These are phyloP conservation scores for Daldinia bambusicola DNA, from an alignment of 495 filamentous ascomycete species.

Conservation along the genomic window DNA sequence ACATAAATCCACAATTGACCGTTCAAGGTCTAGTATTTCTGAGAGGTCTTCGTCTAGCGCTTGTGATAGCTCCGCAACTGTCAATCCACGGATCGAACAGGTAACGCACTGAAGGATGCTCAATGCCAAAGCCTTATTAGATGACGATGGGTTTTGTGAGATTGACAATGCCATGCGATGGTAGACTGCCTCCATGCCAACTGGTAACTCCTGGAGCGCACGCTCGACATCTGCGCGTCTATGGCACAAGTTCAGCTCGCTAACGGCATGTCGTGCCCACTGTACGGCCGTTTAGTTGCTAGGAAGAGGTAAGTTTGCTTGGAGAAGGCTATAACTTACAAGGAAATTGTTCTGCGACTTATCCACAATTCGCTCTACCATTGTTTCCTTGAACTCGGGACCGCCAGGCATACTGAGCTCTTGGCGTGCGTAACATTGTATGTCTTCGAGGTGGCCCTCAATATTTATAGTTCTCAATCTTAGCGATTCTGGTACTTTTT, in stretches of 20 bases:
- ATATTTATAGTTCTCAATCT: slow-evolving; percentile 11
- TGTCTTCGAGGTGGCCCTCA: slow-evolving; percentile 42
- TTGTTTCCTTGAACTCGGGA: slow-evolving; percentile 15
- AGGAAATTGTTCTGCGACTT: slow-evolving; percentile 46
- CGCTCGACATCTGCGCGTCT: slow-evolving; percentile 38
- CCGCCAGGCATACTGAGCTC: slow-evolving; percentile 33
- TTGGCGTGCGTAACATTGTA: slow-evolving; percentile 35
- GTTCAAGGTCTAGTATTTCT: slow-evolving; percentile 48
- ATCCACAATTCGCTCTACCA: slow-evolving; percentile 32
- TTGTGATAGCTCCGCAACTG: slow-evolving; percentile 47
- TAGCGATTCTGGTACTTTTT: slow-evolving; percentile 9
- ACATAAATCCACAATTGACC: slow-evolving; percentile 51
- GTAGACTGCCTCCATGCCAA: slow-evolving; percentile 56
- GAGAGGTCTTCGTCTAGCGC: slow-evolving; percentile 40
- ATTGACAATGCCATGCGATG: slow-evolving; percentile 51
- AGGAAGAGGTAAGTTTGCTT: background rate
- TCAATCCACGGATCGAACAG: slow-evolving; percentile 48
- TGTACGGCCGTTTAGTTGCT: background rate
- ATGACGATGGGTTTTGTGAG: slow-evolving; percentile 11
- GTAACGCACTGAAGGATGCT: slow-evolving; percentile 47
- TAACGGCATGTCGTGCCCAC: slow-evolving; percentile 51
- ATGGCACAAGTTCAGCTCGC: slow-evolving; percentile 49
- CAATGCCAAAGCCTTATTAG: slow-evolving; percentile 42
- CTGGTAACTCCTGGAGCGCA: slow-evolving; percentile 52
- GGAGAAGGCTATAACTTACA: background rate